These are phyloP conservation scores for Skeletonema tropicum DNA, from an alignment of 108 stramenopile genomes.

Conservation along the genomic window DNA sequence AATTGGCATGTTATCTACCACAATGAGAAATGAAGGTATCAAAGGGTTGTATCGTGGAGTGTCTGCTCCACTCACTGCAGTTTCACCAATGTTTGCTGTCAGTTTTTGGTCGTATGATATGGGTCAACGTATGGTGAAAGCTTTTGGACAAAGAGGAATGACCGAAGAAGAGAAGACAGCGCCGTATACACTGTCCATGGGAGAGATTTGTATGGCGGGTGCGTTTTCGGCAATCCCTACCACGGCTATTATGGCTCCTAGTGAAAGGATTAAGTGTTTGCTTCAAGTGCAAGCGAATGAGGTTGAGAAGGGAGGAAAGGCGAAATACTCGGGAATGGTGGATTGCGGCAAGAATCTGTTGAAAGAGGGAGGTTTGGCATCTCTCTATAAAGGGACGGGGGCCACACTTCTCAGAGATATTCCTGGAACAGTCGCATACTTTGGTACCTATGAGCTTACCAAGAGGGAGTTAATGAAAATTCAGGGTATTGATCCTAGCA, in stretches of 20 bases:
- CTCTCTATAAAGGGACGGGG: constrained; percentile 79
- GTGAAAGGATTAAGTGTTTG: constrained; percentile 90
- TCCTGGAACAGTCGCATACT: constrained; percentile 88
- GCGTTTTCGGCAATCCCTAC: constrained; percentile 84
- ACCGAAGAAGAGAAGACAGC: constrained; percentile 30
- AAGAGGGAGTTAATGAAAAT: constrained; percentile 67
- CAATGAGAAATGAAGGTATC: constrained; percentile 71
- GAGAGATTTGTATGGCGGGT: constrained; percentile 78
- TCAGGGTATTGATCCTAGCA: constrained; percentile 71
- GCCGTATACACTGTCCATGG: constrained; percentile 53
- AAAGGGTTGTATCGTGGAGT: constrained; percentile 88
- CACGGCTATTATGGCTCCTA: constrained; percentile 83
- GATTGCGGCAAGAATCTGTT: constrained; percentile 70
- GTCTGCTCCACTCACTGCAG: constrained; percentile 84
- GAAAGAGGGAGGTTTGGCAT: constrained; percentile 75
- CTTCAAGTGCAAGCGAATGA: constrained; percentile 81
- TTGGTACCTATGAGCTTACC: constrained; percentile 81
- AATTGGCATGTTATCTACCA: constrained; percentile 66
- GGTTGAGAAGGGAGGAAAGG: constrained; percentile 58
- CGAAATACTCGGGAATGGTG: constrained; percentile 73
- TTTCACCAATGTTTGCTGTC: constrained; percentile 91
- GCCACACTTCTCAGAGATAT: constrained; percentile 87
- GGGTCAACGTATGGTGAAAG: constrained; percentile 63
- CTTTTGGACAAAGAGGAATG: constrained; percentile 28
- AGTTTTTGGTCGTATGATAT: constrained; percentile 92